Percentiles rank a stretch among this genome's conserved stretches.
Conservation (phyloP, 768 basidiomycete genomes). For the Rhodotorula taiwanensis region DNA sequence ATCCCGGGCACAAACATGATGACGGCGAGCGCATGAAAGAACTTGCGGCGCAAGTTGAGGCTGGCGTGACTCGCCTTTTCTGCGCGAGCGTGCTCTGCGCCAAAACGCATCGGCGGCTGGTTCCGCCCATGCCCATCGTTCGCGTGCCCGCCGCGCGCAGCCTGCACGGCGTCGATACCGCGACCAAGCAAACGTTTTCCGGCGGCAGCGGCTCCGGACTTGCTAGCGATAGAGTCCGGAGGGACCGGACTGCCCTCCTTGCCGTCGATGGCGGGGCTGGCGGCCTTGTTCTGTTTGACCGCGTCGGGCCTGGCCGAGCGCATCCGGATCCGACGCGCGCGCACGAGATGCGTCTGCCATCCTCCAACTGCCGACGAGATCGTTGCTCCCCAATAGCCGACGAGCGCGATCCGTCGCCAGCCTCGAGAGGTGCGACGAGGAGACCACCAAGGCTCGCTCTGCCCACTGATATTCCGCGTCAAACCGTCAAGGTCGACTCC, state of each 20-base stretch:
- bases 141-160: conserved; percentile 43
- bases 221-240: no score
- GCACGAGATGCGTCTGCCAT: conserved; percentile 83
- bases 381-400: conserved; percentile 77
- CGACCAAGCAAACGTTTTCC: not conserved
- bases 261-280: not conserved
- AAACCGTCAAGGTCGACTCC: conserved; percentile 24
- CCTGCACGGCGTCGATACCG: conserved; percentile 1
- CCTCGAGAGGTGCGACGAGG: conserved; percentile 47
- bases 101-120: not conserved
- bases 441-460: not conserved
- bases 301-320: not conserved
- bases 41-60: conserved; percentile 87
- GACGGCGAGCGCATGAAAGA: conserved; percentile 91
- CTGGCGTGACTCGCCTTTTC: conserved; percentile 67
- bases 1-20: conserved; percentile 95
- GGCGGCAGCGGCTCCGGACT: not conserved
- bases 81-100: conserved; percentile 27
- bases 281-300: not conserved
- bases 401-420: conserved; percentile 70
- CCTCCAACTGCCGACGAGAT: conserved; percentile 81
- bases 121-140: not conserved
- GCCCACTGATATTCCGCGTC: not conserved
- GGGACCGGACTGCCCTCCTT: no score
- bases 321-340: conserved; percentile 54